A percentile compares a stretch with the other conserved stretches of the same genome.
Evolutionary conservation across 2,329 filamentous ascomycete species (phyloP).

Genomic region (Myotisia sp.): DNA sequence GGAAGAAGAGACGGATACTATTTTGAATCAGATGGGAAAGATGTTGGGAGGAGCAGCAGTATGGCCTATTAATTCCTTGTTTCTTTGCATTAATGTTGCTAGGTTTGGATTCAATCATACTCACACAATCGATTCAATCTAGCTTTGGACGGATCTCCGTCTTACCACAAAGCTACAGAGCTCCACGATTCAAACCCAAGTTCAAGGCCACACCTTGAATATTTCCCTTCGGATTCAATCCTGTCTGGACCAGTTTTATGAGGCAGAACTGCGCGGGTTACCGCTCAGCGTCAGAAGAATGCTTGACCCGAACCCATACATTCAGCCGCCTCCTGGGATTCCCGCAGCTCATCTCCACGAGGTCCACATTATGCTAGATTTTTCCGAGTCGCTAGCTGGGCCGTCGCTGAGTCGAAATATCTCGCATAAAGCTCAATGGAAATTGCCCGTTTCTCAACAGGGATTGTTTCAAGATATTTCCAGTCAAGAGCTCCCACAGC

Average conservation of each 20-base stretch:
- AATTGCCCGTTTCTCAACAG: no score
- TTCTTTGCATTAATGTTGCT: neutral
- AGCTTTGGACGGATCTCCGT: slow-evolving; percentile 22
- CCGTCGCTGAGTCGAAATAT: neutral
- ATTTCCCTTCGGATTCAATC: slow-evolving; percentile 8
- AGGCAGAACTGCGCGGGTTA: neutral
- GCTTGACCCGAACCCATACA: neutral
- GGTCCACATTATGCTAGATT: slow-evolving; percentile 7
- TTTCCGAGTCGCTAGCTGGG: slow-evolving; percentile 1
- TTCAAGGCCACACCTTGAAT: neutral
- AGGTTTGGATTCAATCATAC: neutral
- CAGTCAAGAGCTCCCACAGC: neutral
- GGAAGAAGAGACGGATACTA: neutral
- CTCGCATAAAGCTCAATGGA: neutral
- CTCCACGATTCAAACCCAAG: neutral
- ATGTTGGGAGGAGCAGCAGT: slow-evolving; percentile 17
- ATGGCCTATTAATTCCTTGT: slow-evolving; percentile 6
- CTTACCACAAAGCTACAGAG: neutral
- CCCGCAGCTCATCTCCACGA: slow-evolving; percentile 5
- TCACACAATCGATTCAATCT: neutral
- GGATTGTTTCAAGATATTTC: neutral
- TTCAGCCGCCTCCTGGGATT: slow-evolving; percentile 10
- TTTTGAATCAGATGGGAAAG: slow-evolving; percentile 11
- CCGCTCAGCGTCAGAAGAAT: slow-evolving; percentile 4
- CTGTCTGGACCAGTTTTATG: neutral